These are phyloP conservation scores for Rhodotorula sp. DNA, from an alignment of 1,284 basidiomycete species.

Conservation along the genomic window DNA sequence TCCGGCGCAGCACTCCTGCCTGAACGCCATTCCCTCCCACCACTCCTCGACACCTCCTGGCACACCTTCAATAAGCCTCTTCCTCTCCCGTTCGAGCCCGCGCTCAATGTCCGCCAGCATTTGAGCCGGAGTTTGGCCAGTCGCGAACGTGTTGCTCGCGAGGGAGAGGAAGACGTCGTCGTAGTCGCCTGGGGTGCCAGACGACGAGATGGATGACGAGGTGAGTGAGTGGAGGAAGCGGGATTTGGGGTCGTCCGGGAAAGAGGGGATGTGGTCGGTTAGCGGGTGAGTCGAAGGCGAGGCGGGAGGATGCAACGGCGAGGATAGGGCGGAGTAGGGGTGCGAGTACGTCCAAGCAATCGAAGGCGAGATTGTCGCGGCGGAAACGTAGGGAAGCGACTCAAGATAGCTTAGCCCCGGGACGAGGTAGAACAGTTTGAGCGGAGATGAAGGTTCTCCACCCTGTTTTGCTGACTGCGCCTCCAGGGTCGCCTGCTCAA, in stretches of 20 bases:
- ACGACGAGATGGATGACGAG: conserved; percentile 51
- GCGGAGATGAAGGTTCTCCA: background rate
- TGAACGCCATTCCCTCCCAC: conserved; percentile 90
- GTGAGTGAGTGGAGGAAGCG: conserved; percentile 85
- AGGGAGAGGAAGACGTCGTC: conserved; percentile 55
- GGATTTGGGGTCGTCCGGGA: conserved; percentile 90
- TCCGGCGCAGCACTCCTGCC: conserved; percentile 83
- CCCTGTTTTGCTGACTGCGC: background rate
- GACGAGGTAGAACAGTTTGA: conserved; percentile 61
- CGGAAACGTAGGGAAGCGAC: conserved; percentile 60
- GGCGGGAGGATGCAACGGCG: conserved; percentile 58
- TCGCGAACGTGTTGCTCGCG: conserved; percentile 57
- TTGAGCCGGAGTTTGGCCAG: conserved; percentile 36
- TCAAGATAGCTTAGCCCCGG: conserved; percentile 71
- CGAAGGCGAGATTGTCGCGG: conserved; percentile 11
- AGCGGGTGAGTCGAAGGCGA: conserved; percentile 53
- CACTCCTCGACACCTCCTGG: conserved; percentile 64
- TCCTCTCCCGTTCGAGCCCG: conserved; percentile 38
- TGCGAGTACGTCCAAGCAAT: conserved; percentile 69
- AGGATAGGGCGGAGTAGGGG: conserved; percentile 63
- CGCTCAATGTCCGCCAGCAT: conserved; percentile 13
- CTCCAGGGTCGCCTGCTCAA: conserved; percentile 58
- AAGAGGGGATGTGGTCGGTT: conserved; percentile 74
- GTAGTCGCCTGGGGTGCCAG: conserved; percentile 62
- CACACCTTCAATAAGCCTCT: conserved; percentile 39